A percentile compares a stretch with the other conserved stretches of the same genome.
Conservation (phyloP, 176 grass and related monocot species). For the Oryza rufipogon region DNA sequence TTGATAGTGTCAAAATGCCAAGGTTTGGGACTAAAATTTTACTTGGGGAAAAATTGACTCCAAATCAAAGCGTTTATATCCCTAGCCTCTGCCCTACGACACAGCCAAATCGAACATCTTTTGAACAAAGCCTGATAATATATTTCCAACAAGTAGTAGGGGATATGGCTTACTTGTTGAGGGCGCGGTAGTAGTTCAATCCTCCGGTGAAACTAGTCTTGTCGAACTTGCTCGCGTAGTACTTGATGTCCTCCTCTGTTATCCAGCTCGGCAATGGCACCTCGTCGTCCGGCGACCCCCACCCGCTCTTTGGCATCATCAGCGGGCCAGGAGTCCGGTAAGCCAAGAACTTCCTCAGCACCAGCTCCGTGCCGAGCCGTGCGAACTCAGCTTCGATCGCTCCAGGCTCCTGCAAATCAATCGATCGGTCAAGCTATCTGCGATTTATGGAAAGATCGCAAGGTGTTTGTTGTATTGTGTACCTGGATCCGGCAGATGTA, state of each 20-base stretch:
- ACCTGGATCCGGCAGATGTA: constrained; percentile 68
- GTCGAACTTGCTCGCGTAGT: constrained; percentile 54
- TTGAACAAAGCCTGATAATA: too few species aligned
- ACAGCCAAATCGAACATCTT: too few species aligned
- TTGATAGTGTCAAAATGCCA: too few species aligned
- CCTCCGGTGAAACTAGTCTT: constrained; percentile 66
- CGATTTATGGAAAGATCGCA: not conserved
- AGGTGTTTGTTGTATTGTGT: not conserved
- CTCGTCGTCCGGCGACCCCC: constrained; percentile 61
- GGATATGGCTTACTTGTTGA: constrained; percentile 45
- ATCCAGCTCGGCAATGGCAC: constrained; percentile 64
- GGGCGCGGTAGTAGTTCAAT: constrained; percentile 73
- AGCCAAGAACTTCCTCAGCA: constrained; percentile 56
- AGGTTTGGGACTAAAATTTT: too few species aligned
- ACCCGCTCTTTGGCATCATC: constrained; percentile 55
- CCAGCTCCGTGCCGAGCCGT: constrained; percentile 52
- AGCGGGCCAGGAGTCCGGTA: constrained; percentile 46
- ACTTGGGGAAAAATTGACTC: too few species aligned
- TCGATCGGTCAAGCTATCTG: too few species aligned
- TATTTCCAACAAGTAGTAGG: too few species aligned
- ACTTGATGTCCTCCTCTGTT: constrained; percentile 61
- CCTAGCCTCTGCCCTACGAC: too few species aligned
- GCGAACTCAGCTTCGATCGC: constrained; percentile 62
- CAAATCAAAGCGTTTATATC: too few species aligned
- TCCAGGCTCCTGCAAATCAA: constrained; percentile 52